Conservation (phyloP, 306 rosid species). For the Lagenaria siceraria region DNA sequence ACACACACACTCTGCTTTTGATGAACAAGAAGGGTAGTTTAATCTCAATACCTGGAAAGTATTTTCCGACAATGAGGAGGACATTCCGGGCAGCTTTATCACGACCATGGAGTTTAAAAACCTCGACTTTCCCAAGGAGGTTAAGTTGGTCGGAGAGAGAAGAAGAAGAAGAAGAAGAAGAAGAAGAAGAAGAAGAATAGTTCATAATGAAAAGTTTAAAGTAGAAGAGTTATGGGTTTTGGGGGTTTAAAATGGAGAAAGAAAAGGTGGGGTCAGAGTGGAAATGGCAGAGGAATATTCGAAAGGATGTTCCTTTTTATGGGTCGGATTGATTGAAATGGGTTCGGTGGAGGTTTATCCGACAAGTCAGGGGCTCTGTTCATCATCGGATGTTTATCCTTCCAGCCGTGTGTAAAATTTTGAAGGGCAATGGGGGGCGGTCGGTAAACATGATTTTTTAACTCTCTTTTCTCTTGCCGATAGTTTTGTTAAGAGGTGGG, state of each 20-base stretch:
- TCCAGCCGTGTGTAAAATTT: not conserved
- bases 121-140: slow-evolving; percentile 3
- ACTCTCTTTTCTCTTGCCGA: not conserved
- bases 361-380: not conserved
- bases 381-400: not conserved
- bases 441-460: not conserved
- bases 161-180: not conserved
- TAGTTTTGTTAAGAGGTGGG: not conserved
- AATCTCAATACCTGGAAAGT: slow-evolving; percentile 1
- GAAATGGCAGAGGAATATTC: not conserved
- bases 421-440: not conserved
- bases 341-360: slow-evolving; percentile 6
- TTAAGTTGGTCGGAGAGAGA: slow-evolving; percentile 4
- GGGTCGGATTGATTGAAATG: not conserved
- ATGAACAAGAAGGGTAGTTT: not conserved
- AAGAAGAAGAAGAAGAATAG: not conserved
- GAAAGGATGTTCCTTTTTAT: not conserved
- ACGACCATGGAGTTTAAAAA: slow-evolving; percentile 3
- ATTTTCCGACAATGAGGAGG: not conserved
- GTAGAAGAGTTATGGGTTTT: not conserved
- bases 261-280: not conserved
- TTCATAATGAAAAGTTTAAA: not conserved
- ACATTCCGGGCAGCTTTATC: slow-evolving; percentile 3
- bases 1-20: not conserved
- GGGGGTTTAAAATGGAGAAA: not conserved